Evolutionary conservation across 2,329 filamentous ascomycete genomes (phyloP), one percentile per base, ranked within the genome.

Genomic region (Paecilomyces sp.): DNA sequence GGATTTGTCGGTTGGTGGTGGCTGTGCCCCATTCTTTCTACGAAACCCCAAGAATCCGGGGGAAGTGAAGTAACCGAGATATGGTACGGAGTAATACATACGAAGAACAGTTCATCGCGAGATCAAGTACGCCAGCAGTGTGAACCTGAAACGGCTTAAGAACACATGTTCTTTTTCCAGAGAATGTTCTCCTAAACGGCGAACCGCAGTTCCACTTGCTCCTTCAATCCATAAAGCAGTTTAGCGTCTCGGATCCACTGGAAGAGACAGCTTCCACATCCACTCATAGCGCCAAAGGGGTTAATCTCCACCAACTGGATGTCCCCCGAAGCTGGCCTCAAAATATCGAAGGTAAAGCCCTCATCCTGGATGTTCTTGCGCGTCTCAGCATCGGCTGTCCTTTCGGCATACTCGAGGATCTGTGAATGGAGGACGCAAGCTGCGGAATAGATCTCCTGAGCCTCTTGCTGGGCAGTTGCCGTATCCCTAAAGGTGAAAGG

Each of bases 191-290:
- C 56, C 41, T 31, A 41, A 33, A 54, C 24, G 13, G 54, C 30
- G 31, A 73, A 62, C 13, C 71, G 66, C 50, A 76, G 74, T 61
- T 73, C 71, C n/a, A 69, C 60, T 58, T 65, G 63, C 4, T 65
- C 62, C 8, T 64, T 57, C 30, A 70, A 57, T 2, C 75, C 74
- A 61, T 79, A 78, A 47, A 80, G 60, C 5, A 72, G 56, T 3
- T 66, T 64, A 3, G 67, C 66, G 64, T 81, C 75, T 8, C 63
- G 67, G 0, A 77, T 63, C 78, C 78, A 81, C 13, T 81, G 74
- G 61, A 79, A 82, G 28, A 81, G 64, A 62, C 76, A 80, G 28
- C 74, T 76, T 7, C 79, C 77, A 66, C 77, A 80, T 3, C 72
- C 73, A 24, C 75, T 78, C 62, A 75, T 69, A 1, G 71, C 73